A percentile compares a stretch with the other conserved stretches of the same genome.
Evolutionary conservation across 2,329 filamentous ascomycete genomes (phyloP).

Genomic region (Domatiomyces globalis): DNA sequence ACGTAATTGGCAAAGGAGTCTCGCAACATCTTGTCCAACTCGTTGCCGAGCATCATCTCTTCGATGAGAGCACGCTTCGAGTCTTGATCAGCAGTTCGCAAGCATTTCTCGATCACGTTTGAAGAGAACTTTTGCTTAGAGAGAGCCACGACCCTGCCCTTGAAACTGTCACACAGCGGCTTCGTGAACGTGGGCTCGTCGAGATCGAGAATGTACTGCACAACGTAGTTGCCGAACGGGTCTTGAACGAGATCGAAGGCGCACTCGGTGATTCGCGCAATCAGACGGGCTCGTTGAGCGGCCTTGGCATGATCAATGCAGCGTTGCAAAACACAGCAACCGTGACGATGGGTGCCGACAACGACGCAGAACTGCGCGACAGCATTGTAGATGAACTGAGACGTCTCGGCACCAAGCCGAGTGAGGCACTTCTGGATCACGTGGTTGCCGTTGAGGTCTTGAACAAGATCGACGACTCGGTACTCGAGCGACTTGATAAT

Average conservation of each 20-base stretch:
- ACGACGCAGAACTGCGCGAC: slow-evolving; percentile 75
- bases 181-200: slow-evolving; percentile 79
- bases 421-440: slow-evolving; percentile 99
- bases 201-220: slow-evolving; percentile 95
- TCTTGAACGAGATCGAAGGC: slow-evolving; percentile 87
- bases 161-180: slow-evolving; percentile 70
- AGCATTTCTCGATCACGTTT: slow-evolving; percentile 93
- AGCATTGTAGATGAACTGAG: slow-evolving; percentile 92
- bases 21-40: slow-evolving; percentile 77
- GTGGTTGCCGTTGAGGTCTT: slow-evolving; percentile 96
- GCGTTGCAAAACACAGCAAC: slow-evolving; percentile 92
- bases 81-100: slow-evolving; percentile 64
- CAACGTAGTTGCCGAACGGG: slow-evolving; percentile 95
- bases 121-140: slow-evolving; percentile 99
- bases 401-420: slow-evolving; percentile 69
- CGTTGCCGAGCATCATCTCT: slow-evolving; percentile 59
- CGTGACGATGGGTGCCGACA: slow-evolving; percentile 92
- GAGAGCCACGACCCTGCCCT: slow-evolving; percentile 52
- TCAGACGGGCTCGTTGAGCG: slow-evolving; percentile 73
- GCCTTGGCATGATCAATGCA: slow-evolving; percentile 95
- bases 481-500: slow-evolving; percentile 74
- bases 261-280: slow-evolving; percentile 73
- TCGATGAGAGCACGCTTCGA: slow-evolving; percentile 71
- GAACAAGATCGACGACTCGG: slow-evolving; percentile 84
- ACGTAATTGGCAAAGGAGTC: slow-evolving; percentile 97